These are phyloP conservation scores for Coemansia sp. DNA, from an alignment of 192 early-diverging fungal genomes.

Conservation along the genomic window DNA sequence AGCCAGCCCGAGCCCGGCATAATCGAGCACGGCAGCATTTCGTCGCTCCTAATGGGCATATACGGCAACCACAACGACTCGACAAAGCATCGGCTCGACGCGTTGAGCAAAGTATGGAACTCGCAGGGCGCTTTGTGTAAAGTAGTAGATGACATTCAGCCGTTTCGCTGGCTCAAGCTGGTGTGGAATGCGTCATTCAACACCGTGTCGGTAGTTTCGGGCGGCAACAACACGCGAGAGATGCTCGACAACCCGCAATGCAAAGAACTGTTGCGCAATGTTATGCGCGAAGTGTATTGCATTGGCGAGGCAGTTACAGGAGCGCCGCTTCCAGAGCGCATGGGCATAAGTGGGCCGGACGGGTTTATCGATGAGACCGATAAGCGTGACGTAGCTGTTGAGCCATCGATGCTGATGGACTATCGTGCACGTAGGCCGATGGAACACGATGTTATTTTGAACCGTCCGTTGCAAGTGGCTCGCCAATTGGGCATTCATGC, in stretches of 20 bases:
- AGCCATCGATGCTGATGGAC: conserved; percentile 66
- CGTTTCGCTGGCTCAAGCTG: conserved; percentile 66
- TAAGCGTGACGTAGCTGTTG: conserved; percentile 13
- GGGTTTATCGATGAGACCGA: conserved; percentile 35
- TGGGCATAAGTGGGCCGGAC: conserved; percentile 28
- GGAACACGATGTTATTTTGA: conserved; percentile 61
- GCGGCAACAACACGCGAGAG: conserved; percentile 57
- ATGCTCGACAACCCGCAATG: conserved; percentile 57
- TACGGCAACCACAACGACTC: conserved; percentile 12
- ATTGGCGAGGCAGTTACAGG: conserved; percentile 56
- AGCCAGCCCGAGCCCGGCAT: conserved; percentile 58
- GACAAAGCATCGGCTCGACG: conserved; percentile 25
- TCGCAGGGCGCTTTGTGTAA: conserved; percentile 40
- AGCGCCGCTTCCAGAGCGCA: conserved; percentile 23
- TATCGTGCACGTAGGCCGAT: conserved; percentile 50
- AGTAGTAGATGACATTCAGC: conserved; percentile 60
- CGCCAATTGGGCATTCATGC: conserved; percentile 36
- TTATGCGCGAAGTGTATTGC: conserved; percentile 61
- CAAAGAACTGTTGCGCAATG: conserved; percentile 33
- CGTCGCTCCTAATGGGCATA: conserved; percentile 49
- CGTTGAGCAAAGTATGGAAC: conserved; percentile 37
- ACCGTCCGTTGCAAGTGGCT: conserved; percentile 54
- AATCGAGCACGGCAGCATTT: conserved; percentile 54
- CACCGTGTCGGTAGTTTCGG: conserved; percentile 63
- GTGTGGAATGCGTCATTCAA: conserved; percentile 78